A percentile compares a stretch with the other conserved stretches of the same genome.
phyloP scores from a whole-genome alignment of 2,329 filamentous ascomycete genomes.

The Pseudopithomyces maydicus region DNA sequence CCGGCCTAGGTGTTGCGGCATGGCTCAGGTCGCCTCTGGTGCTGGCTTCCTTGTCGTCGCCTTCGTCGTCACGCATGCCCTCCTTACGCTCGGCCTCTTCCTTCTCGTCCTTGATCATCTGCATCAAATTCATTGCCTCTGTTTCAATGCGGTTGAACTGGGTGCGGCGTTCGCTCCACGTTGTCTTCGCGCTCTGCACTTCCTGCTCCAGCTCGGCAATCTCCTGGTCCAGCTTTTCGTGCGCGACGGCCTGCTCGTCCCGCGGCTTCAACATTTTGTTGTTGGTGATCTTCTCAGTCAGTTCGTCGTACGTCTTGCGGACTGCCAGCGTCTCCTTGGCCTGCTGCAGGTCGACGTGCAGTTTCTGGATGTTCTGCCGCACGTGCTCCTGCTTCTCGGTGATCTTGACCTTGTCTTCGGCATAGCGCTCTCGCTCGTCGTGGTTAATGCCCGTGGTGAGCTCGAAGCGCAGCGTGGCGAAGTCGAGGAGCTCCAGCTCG shows the following conservation, averaged over 20 bases:
- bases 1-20: constrained; percentile 52
- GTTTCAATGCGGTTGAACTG: constrained; percentile 90
- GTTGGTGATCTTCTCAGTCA: constrained; percentile 84
- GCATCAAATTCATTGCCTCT: constrained; percentile 83
- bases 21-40: constrained; percentile 46
- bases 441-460: constrained; percentile 83
- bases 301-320: constrained; percentile 84
- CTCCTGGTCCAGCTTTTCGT: constrained; percentile 84
- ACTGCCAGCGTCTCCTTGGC: constrained; percentile 68
- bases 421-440: constrained; percentile 82
- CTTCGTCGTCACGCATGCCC: constrained; percentile 58
- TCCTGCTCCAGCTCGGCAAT: constrained; percentile 86
- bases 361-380: constrained; percentile 71
- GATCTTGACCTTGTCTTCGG: constrained; percentile 78
- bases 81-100: constrained; percentile 89
- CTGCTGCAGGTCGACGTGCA: constrained; percentile 76
- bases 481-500: constrained; percentile 88
- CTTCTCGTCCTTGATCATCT: constrained; percentile 91
- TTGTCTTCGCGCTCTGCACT: constrained; percentile 77
- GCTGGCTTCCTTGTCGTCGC: constrained; percentile 46
- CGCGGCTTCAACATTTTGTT: constrained; percentile 79
- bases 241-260: constrained; percentile 78
- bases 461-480: constrained; percentile 83
- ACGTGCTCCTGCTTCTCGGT: constrained; percentile 78
- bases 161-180: constrained; percentile 82